phyloP scores from a whole-genome alignment of 2,329 filamentous ascomycete genomes.

The Fusarium burgessii region DNA sequence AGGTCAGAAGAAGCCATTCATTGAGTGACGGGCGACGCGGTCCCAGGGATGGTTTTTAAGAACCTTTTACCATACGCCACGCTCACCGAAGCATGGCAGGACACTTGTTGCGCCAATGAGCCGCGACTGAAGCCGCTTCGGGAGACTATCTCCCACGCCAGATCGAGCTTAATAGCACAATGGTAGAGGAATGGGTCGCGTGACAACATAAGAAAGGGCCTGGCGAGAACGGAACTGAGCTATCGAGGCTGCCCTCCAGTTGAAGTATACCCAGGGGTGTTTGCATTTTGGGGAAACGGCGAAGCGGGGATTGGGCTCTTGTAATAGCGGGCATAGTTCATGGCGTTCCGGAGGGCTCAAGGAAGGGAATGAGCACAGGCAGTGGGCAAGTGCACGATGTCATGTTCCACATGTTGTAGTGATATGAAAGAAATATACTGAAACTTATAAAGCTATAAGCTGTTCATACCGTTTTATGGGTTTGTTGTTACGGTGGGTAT shows the following conservation, averaged over 20 bases:
- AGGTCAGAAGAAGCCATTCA: constrained; percentile 73
- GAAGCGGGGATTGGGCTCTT: constrained; percentile 33
- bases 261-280: constrained; percentile 45
- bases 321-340: constrained; percentile 41
- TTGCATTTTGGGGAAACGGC: constrained; percentile 42
- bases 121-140: constrained; percentile 34
- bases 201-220: constrained; percentile 4
- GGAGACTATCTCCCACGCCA: constrained; percentile 31
- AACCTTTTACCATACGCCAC: constrained; percentile 24
- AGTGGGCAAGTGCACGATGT: constrained; percentile 46
- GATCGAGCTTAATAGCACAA: constrained; percentile 21
- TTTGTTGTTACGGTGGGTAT: background rate
- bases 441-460: background rate
- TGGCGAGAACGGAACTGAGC: constrained; percentile 6
- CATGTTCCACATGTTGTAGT: constrained; percentile 17
- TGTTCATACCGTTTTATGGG: background rate
- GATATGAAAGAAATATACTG: constrained; percentile 36
- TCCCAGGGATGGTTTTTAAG: constrained; percentile 25
- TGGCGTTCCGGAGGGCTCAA: constrained; percentile 41
- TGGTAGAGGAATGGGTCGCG: constrained; percentile 16
- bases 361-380: constrained; percentile 41
- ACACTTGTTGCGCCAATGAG: constrained; percentile 26
- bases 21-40: constrained; percentile 60
- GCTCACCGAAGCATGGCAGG: constrained; percentile 18
- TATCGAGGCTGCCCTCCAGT: constrained; percentile 22